phyloP scores from a whole-genome alignment of 768 basidiomycete genomes.

The Boletus vermiculosoides region DNA sequence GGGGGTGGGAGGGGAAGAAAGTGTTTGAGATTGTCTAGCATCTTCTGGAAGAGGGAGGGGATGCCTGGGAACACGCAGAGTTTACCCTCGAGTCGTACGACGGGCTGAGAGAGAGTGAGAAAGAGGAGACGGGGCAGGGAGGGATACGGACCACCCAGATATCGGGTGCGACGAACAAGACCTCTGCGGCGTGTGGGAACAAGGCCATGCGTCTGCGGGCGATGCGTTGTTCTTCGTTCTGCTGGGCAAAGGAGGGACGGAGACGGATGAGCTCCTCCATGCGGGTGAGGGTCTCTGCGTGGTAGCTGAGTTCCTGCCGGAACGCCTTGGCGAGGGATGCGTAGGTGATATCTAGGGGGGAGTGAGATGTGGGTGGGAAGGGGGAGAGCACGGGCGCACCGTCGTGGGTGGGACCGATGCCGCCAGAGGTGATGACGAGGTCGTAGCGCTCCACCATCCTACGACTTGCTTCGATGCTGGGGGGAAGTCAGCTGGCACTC shows the following conservation, averaged over 20 bases:
- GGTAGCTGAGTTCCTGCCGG: conserved; percentile 61
- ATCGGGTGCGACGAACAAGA: conserved; percentile 74
- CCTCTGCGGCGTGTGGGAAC: conserved; percentile 77
- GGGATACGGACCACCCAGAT: conserved; percentile 74
- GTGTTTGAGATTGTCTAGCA: conserved; percentile 69
- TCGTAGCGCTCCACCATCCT: conserved; percentile 82
- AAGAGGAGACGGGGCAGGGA: not conserved
- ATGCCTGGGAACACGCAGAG: conserved; percentile 93
- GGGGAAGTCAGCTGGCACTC: not conserved
- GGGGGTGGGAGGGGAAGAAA: conserved; percentile 80
- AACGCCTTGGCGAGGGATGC: conserved; percentile 86
- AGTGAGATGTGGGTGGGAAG: not conserved
- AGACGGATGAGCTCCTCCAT: conserved; percentile 63
- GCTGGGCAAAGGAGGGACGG: conserved; percentile 54
- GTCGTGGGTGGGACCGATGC: conserved; percentile 90
- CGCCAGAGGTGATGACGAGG: conserved; percentile 87
- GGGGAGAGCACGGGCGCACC: conserved; percentile 43
- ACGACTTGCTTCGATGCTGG: conserved; percentile 79
- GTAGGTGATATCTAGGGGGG: conserved; percentile 76
- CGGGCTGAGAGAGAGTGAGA: conserved; percentile 52
- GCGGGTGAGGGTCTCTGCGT: conserved; percentile 73
- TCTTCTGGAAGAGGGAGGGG: conserved; percentile 77
- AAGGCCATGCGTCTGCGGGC: conserved; percentile 89
- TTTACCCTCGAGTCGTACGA: conserved; percentile 81
- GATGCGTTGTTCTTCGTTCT: conserved; percentile 69